Base-by-base conservation (phyloP, 371 early-diverging fungal species). In the Mucor racemosus region DNA sequence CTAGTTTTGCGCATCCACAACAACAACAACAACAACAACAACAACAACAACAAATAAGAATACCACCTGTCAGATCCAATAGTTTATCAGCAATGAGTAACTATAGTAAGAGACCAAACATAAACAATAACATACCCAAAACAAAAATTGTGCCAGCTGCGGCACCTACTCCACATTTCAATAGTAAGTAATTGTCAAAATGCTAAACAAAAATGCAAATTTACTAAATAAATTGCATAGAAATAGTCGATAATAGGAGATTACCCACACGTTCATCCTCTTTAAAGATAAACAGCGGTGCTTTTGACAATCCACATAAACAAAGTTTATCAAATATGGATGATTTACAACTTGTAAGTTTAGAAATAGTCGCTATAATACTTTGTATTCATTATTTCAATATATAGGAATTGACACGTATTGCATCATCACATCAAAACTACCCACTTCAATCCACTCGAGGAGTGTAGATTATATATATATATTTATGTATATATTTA, bases 331-430 rank as follows among this genome's bases (percentile, higher is more conserved):
- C 80, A 5, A 81, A 72, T 62, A 70, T 81, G 62, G 78, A 76
- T 66, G 81, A 81, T 40, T 61, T 78, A 17, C 74, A 78, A 62
- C 53, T 68, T 56, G 77, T 79, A 73, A 65, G 57, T 50, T 8
- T 50, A 21, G 3, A 50, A 19, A 50, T 26, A 10, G 21, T 50
- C 0, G 50, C 1, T 4, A 26, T 1, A 11, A 9, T 50, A 26
- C 6, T 50, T 21, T 50, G 17, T 26, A 26, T 11, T 50, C 13
- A 17, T 41, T 14, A 7, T 19, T 31, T 26, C 26, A 26, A 39
- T 21, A 14, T 21, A 4, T 40, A 59, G 59, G 59, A 59, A 7
- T 15, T 41, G 13, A 59, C 19, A 3, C 59, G 59, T 7, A 59
- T 59, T 59, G 59, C 41, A 40, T 26, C 59, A 26, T 59, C 42